Evolutionary conservation across 148 eudicot genomes (phyloP), one percentile per base, ranked within the genome.

Genomic region (Bassia scoparia): DNA sequence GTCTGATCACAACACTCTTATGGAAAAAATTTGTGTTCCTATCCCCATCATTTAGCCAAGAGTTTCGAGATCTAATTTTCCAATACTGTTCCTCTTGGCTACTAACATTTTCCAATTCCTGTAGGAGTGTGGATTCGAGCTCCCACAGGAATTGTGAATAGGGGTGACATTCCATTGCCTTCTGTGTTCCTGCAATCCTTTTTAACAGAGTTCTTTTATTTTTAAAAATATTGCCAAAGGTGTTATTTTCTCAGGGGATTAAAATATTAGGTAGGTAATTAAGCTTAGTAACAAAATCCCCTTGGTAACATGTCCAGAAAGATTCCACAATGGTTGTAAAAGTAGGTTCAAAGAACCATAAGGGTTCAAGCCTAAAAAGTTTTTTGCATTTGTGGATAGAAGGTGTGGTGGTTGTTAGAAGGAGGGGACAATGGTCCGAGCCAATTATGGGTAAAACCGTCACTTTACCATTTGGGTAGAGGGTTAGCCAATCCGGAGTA

Each of bases 1-100:
- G 64, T 21, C 56, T 30, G 0, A 63, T 11, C 1, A 52, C 1
- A 0, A 67, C 63, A 29, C 48, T 27, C 3, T 33, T 21, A 16
- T 74, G 70, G 21, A 63, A 74, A 6, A 62, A 74, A 0, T 24
- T 3, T 3, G 77, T 48, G 14, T 74, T 74, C 13, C 62, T 49
- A 33, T 74, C 77, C 7, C 77, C 77, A 5, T 18, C 15, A 1
- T 2, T 1, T 9, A 69, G 3, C 72, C 72, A 69, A 5, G 29
- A 3, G 15, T 3, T 12, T 29, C 62, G 30, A 12, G 71, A 6
- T 7, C 35, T 29, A 33, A 29, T 23, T 1, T 12, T 18, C 71
- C 77, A 74, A 12, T 33, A 37, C 10, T 2, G 0, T 18, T 64
- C 61, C 17, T 74, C 71, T 1, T 61, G 43, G 3, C 13, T 20